These are phyloP conservation scores for Keqinozyma sinolaborantium DNA, from an alignment of 1,139 yeast genomes.

Conservation along the genomic window DNA sequence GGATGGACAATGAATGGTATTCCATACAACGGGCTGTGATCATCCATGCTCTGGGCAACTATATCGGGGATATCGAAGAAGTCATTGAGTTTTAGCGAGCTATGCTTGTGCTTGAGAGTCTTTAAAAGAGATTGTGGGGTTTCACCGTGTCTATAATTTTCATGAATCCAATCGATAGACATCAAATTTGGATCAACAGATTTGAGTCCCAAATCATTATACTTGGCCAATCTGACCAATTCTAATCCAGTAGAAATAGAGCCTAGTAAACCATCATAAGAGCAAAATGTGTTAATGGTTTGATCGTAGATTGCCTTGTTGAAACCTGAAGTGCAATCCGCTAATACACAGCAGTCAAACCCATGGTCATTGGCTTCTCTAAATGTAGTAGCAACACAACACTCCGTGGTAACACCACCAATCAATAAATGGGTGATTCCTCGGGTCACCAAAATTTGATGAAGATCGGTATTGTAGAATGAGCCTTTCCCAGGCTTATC, in stretches of 20 bases:
- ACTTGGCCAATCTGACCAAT: conserved; percentile 6
- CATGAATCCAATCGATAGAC: not conserved
- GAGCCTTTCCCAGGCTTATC: conserved; percentile 13
- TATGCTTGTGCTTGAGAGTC: not conserved
- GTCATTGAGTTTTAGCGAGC: not conserved
- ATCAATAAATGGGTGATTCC: conserved; percentile 11
- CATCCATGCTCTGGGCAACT: not conserved
- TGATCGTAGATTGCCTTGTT: conserved; percentile 8
- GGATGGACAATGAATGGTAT: not conserved
- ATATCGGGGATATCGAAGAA: not conserved
- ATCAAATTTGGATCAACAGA: not conserved
- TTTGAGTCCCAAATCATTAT: not conserved
- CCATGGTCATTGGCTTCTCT: conserved; percentile 14
- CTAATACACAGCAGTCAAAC: conserved; percentile 11
- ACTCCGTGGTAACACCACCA: conserved; percentile 13
- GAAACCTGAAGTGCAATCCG: conserved; percentile 11
- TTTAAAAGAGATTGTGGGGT: not conserved
- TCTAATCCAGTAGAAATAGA: conserved; percentile 7
- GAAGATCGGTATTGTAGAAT: conserved; percentile 11
- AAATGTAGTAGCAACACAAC: conserved; percentile 13
- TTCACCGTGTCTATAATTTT: not conserved
- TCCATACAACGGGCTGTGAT: not conserved
- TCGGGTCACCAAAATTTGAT: conserved; percentile 11
- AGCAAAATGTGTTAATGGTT: conserved; percentile 10
- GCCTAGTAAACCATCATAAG: conserved; percentile 12